Evolutionary conservation across 1,284 basidiomycete genomes (phyloP), one percentile per base, ranked within the genome.

Genomic region (Fomitopsis betulina): DNA sequence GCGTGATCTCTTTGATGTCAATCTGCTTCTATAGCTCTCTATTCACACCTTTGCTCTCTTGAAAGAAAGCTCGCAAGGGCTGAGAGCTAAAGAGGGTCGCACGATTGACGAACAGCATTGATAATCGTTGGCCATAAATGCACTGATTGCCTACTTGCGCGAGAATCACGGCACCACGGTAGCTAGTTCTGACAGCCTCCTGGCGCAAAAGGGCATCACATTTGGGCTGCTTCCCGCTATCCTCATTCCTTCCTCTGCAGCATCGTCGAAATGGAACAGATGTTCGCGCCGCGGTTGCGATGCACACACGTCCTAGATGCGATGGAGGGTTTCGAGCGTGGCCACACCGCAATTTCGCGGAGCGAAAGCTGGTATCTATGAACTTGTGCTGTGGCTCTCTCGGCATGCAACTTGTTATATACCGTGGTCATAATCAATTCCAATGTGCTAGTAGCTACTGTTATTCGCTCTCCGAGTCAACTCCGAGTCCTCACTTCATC

Each of bases 161-260:
- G 68, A 70, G 17, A 80, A 84, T 61, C 84, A 81, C 68, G 71
- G 71, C 50, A 67, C 71, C 9, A 83, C 79, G 1, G 66, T 85
- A 50, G 65, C 71, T 4, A 75, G 71, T 19, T 73, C 85, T 60
- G 68, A 74, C 0, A 75, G 76, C 39, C 73, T 85, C 25, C 78
- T 73, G 10, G 64, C 76, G 3, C 80, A 83, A 58, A 74, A 73
- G 10, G 82, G 85, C 64, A 85, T 85, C 61, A 80, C 80, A 2
- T 85, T 75, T 63, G 76, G 80, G 21, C 73, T 81, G 32, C 72
- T 86, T 37, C 80, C 81, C 65, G 73, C 79, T 13, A 73, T 86
- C 60, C 71, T 85, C 55, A 73, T 81, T 27, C 82, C 47, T 69
- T 85, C 64, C 73, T 81, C 30, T 75, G 76, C 0, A 72, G 81